Evolutionary conservation across 2,329 filamentous ascomycete species (phyloP).

Genomic region (Fusarium sp.): DNA sequence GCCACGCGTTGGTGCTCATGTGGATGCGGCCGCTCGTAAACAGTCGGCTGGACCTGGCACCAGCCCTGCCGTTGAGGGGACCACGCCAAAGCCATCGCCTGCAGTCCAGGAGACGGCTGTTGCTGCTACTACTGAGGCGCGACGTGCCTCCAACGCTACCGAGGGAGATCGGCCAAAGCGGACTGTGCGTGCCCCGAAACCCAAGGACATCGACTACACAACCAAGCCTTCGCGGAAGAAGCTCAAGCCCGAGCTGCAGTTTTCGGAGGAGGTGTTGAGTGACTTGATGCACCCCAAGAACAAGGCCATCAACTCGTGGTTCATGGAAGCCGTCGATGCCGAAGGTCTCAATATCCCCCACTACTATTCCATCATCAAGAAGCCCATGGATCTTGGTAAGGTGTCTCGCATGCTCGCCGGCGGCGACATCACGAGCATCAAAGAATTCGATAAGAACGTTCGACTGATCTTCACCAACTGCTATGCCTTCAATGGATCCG

Average conservation of each 20-base stretch:
- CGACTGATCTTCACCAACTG: constrained; percentile 91
- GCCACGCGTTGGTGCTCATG: constrained; percentile 48
- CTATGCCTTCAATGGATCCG: constrained; percentile 85
- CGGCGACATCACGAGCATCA: constrained; percentile 85
- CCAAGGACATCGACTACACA: constrained; percentile 91
- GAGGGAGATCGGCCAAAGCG: constrained; percentile 90
- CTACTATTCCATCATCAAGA: constrained; percentile 95
- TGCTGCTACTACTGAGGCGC: constrained; percentile 52
- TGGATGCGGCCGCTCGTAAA: constrained; percentile 48
- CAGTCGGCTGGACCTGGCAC: constrained; percentile 51
- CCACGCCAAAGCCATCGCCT: constrained; percentile 36
- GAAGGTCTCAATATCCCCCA: constrained; percentile 94
- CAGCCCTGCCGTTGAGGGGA: constrained; percentile 49
- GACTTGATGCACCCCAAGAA: constrained; percentile 86
- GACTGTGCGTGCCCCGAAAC: constrained; percentile 91
- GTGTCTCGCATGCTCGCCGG: constrained; percentile 82
- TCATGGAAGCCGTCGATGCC: constrained; percentile 89
- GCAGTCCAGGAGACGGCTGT: constrained; percentile 38
- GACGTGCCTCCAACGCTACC: constrained; percentile 84
- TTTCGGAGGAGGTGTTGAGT: constrained; percentile 85
- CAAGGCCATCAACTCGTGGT: constrained; percentile 77
- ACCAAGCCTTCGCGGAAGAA: constrained; percentile 86
- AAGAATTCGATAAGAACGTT: constrained; percentile 89
- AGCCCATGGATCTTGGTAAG: constrained; percentile 95
- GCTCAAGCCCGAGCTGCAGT: constrained; percentile 89